A percentile compares a stretch with the other conserved stretches of the same genome.
Evolutionary conservation across 208 protist genomes (phyloP).

Genomic region (Leishmania mexicana): DNA sequence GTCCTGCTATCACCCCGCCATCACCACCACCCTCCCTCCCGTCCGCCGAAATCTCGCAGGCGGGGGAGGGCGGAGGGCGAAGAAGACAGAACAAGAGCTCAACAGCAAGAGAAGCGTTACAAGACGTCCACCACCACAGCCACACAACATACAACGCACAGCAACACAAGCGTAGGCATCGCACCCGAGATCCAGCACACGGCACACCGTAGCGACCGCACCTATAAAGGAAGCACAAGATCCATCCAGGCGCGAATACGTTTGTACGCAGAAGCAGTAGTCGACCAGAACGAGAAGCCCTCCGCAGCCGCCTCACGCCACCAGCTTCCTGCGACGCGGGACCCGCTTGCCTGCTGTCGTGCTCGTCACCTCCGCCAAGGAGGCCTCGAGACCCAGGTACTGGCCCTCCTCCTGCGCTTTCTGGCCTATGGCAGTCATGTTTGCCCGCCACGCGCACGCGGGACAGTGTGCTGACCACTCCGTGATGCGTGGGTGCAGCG

Average conservation of each 20-base stretch:
- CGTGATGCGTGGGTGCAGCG: constrained; percentile 55
- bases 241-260: not conserved
- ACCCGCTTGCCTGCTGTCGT: constrained; percentile 18
- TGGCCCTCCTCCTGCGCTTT: constrained; percentile 45
- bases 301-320: constrained; percentile 23
- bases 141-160: not conserved
- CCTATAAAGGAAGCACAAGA: not conserved
- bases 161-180: not conserved
- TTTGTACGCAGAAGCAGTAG: not conserved
- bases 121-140: not conserved
- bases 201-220: not conserved
- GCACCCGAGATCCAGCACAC: not conserved
- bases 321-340: constrained; percentile 59
- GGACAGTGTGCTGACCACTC: constrained; percentile 67
- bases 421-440: constrained; percentile 49
- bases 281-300: not conserved
- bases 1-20: not conserved
- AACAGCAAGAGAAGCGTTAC: not conserved
- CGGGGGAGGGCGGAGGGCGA: not conserved
- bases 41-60: not conserved
- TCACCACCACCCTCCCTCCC: not conserved
- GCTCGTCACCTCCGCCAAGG: constrained; percentile 11
- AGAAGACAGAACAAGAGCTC: not conserved
- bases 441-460: constrained; percentile 64
- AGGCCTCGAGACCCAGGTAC: constrained; percentile 60